Evolutionary conservation across 2,329 filamentous ascomycete genomes (phyloP), one percentile per base, ranked within the genome.

Genomic region (Davidsoniella virescens): DNA sequence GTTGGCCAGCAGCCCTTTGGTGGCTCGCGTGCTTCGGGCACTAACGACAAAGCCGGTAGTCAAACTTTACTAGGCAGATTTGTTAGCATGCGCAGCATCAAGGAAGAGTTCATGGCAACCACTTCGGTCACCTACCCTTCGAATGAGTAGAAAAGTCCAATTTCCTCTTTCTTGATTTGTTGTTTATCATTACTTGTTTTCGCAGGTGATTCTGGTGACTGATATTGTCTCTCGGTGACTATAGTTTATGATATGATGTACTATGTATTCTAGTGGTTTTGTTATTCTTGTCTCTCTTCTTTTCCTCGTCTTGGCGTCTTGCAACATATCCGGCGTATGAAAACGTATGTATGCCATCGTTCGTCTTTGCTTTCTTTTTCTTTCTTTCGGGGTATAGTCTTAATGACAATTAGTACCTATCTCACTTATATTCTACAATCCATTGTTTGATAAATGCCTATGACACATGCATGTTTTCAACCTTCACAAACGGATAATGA

Each of bases 1-100:
- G 80, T 84, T 6, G 80, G 79, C 12, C 81, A 84, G 66, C 80
- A 84, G 67, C 76, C 80, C 3, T 84, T 84, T 61, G 80, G 80
- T 18, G 80, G 80, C 49, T 73, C 77, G 10, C 69, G 81, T 55
- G 78, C 78, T 5, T 80, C 76, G 54, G 80, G 80, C 23, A 84
- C 80, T 18, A 84, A 84, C 61, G 81, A 84, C 65, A 84, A 84
- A 71, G 79, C 80, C 14, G 80, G 80, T 36, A 81, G 77, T 59
- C 64, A 70, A 56, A 78, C 77, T 63, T 63, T 84, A 55, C 63
- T 84, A 57, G 72, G 68, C 52, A 70, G 80, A 44, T 84, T 84
- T 61, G 78, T 82, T 50, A 83, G 78, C 62, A 65, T 75, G 60
- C 69, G 80, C 55, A 77, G 75, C 41, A 73, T 84, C 59, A 84